Evolutionary conservation across 2,329 filamentous ascomycete species (phyloP).

Genomic region (Nannizziopsis arthrosporioides): DNA sequence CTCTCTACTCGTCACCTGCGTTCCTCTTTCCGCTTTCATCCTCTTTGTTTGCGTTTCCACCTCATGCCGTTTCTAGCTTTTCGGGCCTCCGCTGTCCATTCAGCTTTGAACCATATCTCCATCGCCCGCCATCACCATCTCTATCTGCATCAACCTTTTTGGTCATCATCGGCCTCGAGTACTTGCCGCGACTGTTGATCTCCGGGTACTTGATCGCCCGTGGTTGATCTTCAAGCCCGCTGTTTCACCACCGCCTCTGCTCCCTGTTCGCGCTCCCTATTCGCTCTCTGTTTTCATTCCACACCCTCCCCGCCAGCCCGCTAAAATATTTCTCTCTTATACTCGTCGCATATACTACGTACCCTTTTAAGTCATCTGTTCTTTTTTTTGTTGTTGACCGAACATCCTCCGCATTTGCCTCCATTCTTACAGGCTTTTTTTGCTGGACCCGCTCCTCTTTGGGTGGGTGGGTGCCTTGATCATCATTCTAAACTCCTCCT

Average conservation of each 20-base stretch:
- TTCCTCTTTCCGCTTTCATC: too few relatives aligned
- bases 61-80: too few relatives aligned
- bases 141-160: too few relatives aligned
- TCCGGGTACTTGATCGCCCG: too few relatives aligned
- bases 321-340: neutral
- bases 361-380: neutral
- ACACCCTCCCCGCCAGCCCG: constrained; percentile 2
- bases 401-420: neutral
- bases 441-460: neutral
- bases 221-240: constrained; percentile 1
- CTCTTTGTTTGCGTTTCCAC: too few relatives aligned
- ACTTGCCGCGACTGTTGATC: too few relatives aligned
- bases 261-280: neutral
- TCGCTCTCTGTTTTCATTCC: neutral
- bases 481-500: neutral
- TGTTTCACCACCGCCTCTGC: neutral
- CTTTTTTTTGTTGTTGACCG: neutral
- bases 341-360: neutral
- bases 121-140: too few relatives aligned
- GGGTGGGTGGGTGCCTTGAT: neutral
- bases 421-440: neutral
- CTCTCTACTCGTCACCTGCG: too few relatives aligned
- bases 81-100: too few relatives aligned
- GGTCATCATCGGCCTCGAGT: too few relatives aligned
- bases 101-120: too few relatives aligned